Base-by-base conservation (phyloP, 306 rosid genomes). In the Begonia masoniana region DNA sequence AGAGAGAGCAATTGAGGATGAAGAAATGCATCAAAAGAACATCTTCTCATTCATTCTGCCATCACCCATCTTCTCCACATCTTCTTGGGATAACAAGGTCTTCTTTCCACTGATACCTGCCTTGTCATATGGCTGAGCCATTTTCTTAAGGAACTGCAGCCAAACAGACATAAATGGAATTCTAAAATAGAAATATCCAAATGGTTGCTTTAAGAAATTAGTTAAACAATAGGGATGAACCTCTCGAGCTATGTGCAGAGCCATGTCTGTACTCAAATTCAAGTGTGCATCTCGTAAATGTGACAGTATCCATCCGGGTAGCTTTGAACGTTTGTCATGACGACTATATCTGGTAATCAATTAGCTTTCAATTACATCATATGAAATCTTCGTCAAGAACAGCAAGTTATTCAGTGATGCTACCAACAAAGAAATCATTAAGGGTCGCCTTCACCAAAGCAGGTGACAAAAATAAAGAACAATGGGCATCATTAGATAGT, bases 241-340 rank as follows among this genome's bases (percentile, higher is more conserved):
- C 88, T 85, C 97, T 17, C 81, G 87, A 35, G 96, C 88, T 55
- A 85, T 85, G 67, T 91, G 96, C 68, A 85, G 67, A 69, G 97
- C 97, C 97, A 91, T 91, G 74, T 91, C 97, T 13, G 97, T 91
- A 79, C 97, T 91, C 79, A 85, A 77, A 62, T 85, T 91, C 69
- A 91, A 78, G 76, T 83, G 82, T 54, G 97, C 96, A 55, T 91
- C 97, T n/a, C 76, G 87, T 62, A 91, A 66, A 73, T 83, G 96
- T 14, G 94, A 85, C 53, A 85, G 74, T 54, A 91, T 85, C 97
- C 97, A 91, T 68, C 94, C 78, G 41, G 96, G 97, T 73, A 91
- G 71, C 62, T 89, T 91, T 15, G 97, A 85, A 19, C 92, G 91
- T 63, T 91, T 91, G 78, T 91, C 97, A 63, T 91, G 96, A 65